These are phyloP conservation scores for Durusdinium trenchii DNA, from an alignment of 73 alveolate species.

Conservation along the genomic window DNA sequence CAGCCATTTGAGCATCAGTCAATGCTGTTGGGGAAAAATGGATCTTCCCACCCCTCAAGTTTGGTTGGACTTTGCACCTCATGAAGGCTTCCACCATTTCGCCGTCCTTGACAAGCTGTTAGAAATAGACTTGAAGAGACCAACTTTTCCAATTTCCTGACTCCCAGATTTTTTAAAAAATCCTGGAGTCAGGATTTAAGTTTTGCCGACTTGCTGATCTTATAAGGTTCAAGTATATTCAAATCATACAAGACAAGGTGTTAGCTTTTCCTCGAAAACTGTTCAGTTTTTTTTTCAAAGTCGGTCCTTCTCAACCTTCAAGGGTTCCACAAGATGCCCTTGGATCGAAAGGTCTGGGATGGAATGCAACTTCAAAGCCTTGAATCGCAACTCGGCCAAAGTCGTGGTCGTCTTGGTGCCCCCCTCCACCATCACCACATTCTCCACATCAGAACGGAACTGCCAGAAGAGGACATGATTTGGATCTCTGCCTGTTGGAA, in stretches of 20 bases:
- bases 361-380: neutral
- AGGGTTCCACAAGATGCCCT: conserved; percentile 28
- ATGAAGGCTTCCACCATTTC: neutral
- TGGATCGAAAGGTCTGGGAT: conserved; percentile 7
- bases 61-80: conserved; percentile 1
- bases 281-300: neutral
- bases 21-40: conserved; percentile 29
- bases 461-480: conserved; percentile 31
- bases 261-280: no score
- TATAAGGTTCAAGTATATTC: no score
- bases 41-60: conserved; percentile 30
- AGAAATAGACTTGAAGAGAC: no score
- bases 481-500: conserved; percentile 1
- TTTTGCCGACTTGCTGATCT: no score
- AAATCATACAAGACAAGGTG: no score
- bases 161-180: no score
- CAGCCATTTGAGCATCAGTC: conserved; percentile 18
- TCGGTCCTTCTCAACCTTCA: conserved; percentile 21
- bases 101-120: conserved; percentile 22
- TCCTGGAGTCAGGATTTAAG: no score
- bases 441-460: neutral
- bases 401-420: neutral
- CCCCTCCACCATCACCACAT: neutral
- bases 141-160: no score
- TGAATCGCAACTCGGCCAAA: conserved; percentile 23